Base-by-base conservation (phyloP, 768 basidiomycete species). In the Lenzites betulinus region DNA sequence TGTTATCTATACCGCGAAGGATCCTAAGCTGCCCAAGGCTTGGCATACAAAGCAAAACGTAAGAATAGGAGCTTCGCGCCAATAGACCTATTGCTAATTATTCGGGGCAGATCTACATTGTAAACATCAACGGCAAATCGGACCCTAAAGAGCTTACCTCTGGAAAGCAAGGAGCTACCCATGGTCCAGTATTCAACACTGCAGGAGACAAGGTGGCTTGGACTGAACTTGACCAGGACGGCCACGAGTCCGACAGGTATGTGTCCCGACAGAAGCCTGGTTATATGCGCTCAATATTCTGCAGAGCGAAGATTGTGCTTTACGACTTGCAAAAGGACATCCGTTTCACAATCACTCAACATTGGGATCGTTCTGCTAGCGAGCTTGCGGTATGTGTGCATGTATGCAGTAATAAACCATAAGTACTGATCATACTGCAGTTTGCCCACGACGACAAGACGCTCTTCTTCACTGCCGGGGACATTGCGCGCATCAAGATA, bases 21-120 rank as follows among this genome's bases (percentile, higher is more conserved):
- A 96, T 67, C 89, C 92, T 1, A 67, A 80, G 54, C 80, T 95
- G 18, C 85, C 86, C 13, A 80, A 83, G 43, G 90, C 95, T 0
- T 86, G 80, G 81, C 95, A 98, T 74, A 98, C 96, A 1, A 92
- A 92, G 67, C 90, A 93, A 69, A 88, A 95, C 67, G 89, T 95
- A 41, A 42, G 69, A 33, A 30, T 30, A 1, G 9, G 2, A 7
- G 28, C 36, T 8, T 13, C 36, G 3, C 15, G 12, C 8, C 23
- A 3, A 20, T 23, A 30, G 5, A 46, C 20, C 39, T 6, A 20
- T 46, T 26, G 30, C 57, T 23, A 12, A 39, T 25, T 6, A 0
- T 28, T 13, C 12, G 2, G 26, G 5, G 41, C 55, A 92, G 90
- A 78, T 93, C 38, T 94, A 90, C 72, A 72, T 90, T 52, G 83